Conservation (phyloP, 805 yeast genomes). For the Metschnikowia hibisci region DNA sequence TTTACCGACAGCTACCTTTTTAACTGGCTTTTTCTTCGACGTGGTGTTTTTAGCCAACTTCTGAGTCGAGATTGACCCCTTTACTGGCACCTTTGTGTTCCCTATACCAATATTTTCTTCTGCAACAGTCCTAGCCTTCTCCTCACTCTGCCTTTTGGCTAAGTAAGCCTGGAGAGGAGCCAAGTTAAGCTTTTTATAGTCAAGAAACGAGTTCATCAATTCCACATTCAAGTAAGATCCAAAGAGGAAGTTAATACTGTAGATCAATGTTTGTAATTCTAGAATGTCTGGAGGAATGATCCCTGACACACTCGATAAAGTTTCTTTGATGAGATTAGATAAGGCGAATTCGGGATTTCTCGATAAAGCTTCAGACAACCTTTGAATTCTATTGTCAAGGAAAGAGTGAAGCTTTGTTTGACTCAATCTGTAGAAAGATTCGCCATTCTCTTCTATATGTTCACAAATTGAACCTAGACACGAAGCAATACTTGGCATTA, state of each 20-base stretch:
- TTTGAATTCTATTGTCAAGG: conserved; percentile 35
- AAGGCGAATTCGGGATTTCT: conserved; percentile 15
- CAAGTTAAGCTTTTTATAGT: conserved; percentile 20
- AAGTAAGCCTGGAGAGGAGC: conserved; percentile 19
- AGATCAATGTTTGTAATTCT: conserved; percentile 32
- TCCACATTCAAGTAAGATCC: conserved; percentile 34
- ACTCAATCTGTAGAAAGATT: conserved; percentile 40
- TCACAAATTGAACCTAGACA: conserved; percentile 26
- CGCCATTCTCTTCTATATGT: conserved; percentile 30
- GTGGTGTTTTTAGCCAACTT: conserved; percentile 22
- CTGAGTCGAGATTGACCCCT: conserved; percentile 13
- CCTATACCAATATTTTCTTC: conserved; percentile 25
- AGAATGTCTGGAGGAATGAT: conserved; percentile 34
- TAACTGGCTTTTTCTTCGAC: conserved; percentile 24
- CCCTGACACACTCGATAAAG: conserved; percentile 18
- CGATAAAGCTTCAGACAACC: conserved; percentile 29
- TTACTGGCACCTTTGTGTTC: neutral
- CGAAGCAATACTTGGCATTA: neutral
- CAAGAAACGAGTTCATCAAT: conserved; percentile 23
- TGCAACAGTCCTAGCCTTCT: conserved; percentile 23
- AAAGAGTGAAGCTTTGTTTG: conserved; percentile 33
- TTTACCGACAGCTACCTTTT: conserved; percentile 49
- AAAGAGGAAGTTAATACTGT: conserved; percentile 47
- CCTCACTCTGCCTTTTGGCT: conserved; percentile 15
- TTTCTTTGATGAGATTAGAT: conserved; percentile 17